Conservation (phyloP, 345 rosid genomes). For the Citrus unshiu region DNA sequence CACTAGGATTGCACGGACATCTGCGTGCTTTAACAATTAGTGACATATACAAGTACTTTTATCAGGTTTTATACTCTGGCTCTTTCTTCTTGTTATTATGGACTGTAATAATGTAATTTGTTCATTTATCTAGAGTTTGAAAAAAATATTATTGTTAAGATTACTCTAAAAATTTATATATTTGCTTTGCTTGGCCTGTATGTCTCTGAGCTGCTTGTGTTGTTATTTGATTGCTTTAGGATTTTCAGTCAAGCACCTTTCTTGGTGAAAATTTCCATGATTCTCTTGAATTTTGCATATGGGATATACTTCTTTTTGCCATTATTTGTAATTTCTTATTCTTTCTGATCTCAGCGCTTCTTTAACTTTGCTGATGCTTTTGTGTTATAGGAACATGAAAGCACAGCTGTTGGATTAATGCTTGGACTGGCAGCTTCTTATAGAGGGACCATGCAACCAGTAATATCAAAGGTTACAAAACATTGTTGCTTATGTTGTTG, state of each 20-base stretch:
- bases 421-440: slow-evolving; percentile 97
- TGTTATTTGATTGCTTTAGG: neutral
- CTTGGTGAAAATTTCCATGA: neutral
- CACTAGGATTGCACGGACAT: slow-evolving; percentile 92
- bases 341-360: slow-evolving; percentile 11
- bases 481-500: slow-evolving; percentile 1
- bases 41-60: slow-evolving; percentile 81
- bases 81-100: slow-evolving; percentile 7
- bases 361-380: slow-evolving; percentile 17
- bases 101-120: neutral
- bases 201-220: neutral
- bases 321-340: neutral
- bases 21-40: slow-evolving; percentile 66
- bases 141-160: neutral
- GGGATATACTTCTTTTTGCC: neutral
- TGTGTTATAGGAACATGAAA: slow-evolving; percentile 72
- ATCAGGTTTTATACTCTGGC: slow-evolving; percentile 53
- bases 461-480: slow-evolving; percentile 67
- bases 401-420: slow-evolving; percentile 89
- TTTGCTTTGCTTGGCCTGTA: neutral
- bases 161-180: neutral
- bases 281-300: neutral
- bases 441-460: slow-evolving; percentile 92
- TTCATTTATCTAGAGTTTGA: neutral
- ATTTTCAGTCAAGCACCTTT: neutral